Evolutionary conservation across 208 protist species (phyloP).

Genomic region (Acanthamoeba lenticulata): DNA sequence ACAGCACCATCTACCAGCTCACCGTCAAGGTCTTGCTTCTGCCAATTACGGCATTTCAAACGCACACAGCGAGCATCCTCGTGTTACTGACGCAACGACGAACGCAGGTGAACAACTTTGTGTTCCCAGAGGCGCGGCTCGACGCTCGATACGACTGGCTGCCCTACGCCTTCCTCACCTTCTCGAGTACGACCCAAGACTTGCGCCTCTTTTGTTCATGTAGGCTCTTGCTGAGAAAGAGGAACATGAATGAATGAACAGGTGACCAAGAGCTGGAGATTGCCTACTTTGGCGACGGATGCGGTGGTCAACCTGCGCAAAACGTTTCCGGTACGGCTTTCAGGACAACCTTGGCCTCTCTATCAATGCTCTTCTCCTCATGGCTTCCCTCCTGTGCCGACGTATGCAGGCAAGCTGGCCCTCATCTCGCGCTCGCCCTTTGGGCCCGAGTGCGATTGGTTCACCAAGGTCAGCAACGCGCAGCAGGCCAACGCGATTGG

Average conservation of each 20-base stretch:
- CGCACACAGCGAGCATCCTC: too few relatives aligned
- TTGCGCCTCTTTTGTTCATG: neutral
- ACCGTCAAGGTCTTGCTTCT: neutral
- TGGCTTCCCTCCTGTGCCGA: neutral
- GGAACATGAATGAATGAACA: neutral
- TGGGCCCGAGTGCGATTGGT: neutral
- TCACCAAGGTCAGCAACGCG: conserved; percentile 50
- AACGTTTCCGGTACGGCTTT: conserved; percentile 1
- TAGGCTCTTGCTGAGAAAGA: neutral
- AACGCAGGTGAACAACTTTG: neutral
- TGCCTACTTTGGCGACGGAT: neutral
- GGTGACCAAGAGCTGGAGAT: neutral
- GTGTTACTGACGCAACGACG: neutral
- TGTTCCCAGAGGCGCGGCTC: neutral
- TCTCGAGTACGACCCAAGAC: neutral
- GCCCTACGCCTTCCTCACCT: conserved; percentile 6
- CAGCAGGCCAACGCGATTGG: conserved; percentile 28
- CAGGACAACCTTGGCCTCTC: too few relatives aligned
- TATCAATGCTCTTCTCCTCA: neutral
- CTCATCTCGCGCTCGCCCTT: neutral
- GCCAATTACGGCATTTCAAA: too few relatives aligned
- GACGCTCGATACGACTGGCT: conserved; percentile 52
- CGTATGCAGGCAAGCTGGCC: conserved; percentile 17
- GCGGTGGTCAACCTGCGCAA: neutral
- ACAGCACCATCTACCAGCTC: conserved; percentile 45